A percentile compares a stretch with the other conserved stretches of the same genome.
These are phyloP conservation scores for Colletotrichum truncatum DNA, from an alignment of 2,329 filamentous ascomycete species.

Conservation along the genomic window DNA sequence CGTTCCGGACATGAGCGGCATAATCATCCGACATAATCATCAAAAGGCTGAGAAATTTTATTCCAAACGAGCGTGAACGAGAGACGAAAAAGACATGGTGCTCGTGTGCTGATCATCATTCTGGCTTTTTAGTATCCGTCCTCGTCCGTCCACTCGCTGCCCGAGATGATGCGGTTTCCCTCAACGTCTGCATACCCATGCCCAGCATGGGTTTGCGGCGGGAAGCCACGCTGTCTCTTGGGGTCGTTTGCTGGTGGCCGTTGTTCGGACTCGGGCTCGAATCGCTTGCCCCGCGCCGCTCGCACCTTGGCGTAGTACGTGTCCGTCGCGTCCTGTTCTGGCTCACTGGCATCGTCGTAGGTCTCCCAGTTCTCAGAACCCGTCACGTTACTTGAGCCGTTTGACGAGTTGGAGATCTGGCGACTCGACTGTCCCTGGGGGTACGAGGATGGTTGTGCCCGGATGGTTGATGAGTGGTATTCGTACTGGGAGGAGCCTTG, in stretches of 20 bases:
- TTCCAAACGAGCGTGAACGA: background rate
- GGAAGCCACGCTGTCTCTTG: conserved; percentile 65
- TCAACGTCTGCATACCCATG: conserved; percentile 63
- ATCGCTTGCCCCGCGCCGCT: conserved; percentile 73
- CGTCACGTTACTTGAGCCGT: conserved; percentile 78
- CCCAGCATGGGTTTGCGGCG: conserved; percentile 56
- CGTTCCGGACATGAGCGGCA: conserved; percentile 20
- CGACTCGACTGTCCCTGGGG: conserved; percentile 58
- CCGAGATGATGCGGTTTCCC: conserved; percentile 70
- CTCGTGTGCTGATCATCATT: background rate
- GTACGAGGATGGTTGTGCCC: conserved; percentile 49
- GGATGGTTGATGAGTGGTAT: conserved; percentile 50
- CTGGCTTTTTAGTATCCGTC: conserved; percentile 58
- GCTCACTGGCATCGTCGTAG: conserved; percentile 85
- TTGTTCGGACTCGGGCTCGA: conserved; percentile 58
- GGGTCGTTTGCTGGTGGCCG: conserved; percentile 51
- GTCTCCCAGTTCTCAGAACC: conserved; percentile 98
- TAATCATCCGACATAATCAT: conserved; percentile 31
- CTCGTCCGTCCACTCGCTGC: conserved; percentile 75
- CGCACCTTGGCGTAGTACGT: conserved; percentile 83
- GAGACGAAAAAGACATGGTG: background rate
- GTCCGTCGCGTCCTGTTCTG: conserved; percentile 79
- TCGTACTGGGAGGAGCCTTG: conserved; percentile 45
- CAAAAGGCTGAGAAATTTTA: background rate
- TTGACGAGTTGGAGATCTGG: conserved; percentile 79